A percentile compares a stretch with the other conserved stretches of the same genome.
phyloP scores from a whole-genome alignment of 139 green algal species.

The Raphidocelis subcapitata region DNA sequence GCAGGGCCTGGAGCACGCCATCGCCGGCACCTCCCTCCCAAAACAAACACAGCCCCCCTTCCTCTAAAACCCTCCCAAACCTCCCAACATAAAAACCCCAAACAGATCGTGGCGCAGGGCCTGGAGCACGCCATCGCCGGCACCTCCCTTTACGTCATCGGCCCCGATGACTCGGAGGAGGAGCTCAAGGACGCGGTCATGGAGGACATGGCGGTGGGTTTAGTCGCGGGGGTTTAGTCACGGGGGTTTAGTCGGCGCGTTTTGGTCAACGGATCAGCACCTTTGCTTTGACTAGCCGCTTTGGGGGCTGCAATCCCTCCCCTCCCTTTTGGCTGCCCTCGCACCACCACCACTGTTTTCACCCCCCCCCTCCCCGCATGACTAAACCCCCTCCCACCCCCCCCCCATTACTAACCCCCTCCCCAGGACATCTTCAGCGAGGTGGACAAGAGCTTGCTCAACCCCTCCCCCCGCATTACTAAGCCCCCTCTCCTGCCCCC shows the following conservation, averaged over 20 bases:
- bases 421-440: no score
- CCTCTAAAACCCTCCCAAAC: no score
- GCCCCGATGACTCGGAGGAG: constrained; percentile 89
- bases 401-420: no score
- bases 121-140: constrained; percentile 94
- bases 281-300: no score
- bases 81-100: no score
- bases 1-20: constrained; percentile 86
- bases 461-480: no score
- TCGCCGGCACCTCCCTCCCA: constrained; percentile 92
- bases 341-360: not conserved
- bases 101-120: constrained; percentile 87
- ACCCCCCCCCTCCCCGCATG: not conserved
- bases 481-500: not conserved
- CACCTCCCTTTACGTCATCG: constrained; percentile 77
- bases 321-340: not conserved
- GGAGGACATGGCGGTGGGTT: constrained; percentile 84
- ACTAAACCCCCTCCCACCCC: no score
- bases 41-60: no score
- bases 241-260: no score
- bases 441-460: no score
- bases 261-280: no score
- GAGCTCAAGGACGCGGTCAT: constrained; percentile 92
- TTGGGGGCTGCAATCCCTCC: not conserved
- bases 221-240: not conserved